Base-by-base conservation (phyloP, 2,329 filamentous ascomycete genomes). In the Malbranchea cinnamomea region DNA sequence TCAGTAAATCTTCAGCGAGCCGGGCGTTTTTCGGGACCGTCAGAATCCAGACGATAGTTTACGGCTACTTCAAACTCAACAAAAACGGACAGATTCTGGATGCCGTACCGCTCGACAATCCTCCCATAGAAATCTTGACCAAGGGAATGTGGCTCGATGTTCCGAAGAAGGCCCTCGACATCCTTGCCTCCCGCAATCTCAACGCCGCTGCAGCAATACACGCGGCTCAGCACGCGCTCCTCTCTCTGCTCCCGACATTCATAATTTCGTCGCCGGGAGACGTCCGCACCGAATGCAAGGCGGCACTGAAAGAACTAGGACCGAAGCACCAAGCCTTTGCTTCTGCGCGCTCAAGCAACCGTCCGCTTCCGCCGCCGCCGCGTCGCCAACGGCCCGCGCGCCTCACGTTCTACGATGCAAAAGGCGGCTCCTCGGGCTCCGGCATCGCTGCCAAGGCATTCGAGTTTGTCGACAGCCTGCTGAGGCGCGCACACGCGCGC, bases 81-180 rank as follows among this genome's bases (percentile, higher is more conserved):
- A 78, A 77, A 48, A 77, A 74, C 41, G 71, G 78, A 2, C 74
- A 82, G 2, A 81, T 95, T 34, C 68, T 95, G 9, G 89, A 98
- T 50, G 87, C 87, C 2, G 78, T 95, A 0, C 72, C 87, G 36
- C 84, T 95, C 13, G 82, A 94, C 50, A 93, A 93, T 42, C 85
- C 87, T 3, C 84, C 89, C 0, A 82, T 95, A 30, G 71, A 89
- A 28, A 71, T 84, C 3, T 68, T 76, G 47, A 80, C 73, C 44
- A 91, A 89, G 50, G 89, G 85, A 22, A 81, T 94, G 73, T 98
- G 89, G 89, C 68, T 95, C 9, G 87, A 95, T 49, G 74, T 98
- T 2, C 87, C 89, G 0, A 75, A 74, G 37, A 54, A 53, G 1
- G 84, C 84, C 0, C 68, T 95, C 4, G 72, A 83, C 9, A 84